Evolutionary conservation across 140 eudicot genomes (phyloP).

Genomic region (Stevia rebaudiana): DNA sequence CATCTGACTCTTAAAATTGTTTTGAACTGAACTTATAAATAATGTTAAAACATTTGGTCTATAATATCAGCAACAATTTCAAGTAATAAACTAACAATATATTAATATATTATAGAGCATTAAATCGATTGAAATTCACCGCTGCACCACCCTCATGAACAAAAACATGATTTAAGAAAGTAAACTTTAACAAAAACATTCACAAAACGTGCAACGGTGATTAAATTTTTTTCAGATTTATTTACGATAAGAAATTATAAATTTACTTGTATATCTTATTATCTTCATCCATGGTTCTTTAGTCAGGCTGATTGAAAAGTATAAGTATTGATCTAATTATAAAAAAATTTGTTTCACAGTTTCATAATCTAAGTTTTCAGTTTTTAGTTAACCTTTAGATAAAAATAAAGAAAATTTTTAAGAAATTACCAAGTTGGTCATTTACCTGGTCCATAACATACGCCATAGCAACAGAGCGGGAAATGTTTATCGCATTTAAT

Average conservation of each 20-base stretch:
- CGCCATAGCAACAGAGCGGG: slow-evolving; percentile 93
- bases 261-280: not conserved
- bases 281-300: not conserved
- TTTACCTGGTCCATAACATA: slow-evolving; percentile 99
- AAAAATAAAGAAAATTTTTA: not conserved
- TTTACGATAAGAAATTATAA: not conserved
- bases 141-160: slow-evolving; percentile 4
- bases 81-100: not conserved
- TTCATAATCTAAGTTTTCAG: not conserved
- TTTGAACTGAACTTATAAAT: not conserved
- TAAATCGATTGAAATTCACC: not conserved
- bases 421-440: not conserved
- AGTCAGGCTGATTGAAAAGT: not conserved
- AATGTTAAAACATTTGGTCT: not conserved
- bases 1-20: not conserved
- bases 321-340: not conserved
- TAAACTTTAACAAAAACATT: not conserved
- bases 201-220: not conserved
- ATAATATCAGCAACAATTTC: not conserved
- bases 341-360: not conserved
- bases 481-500: slow-evolving; percentile 69
- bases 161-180: not conserved
- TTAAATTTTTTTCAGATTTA: not conserved
- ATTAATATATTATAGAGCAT: not conserved
- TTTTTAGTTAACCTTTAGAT: not conserved